Evolutionary conservation across 352 stramenopile genomes (phyloP), one percentile per base, ranked within the genome.

Genomic region (Phytophthora vignae): DNA sequence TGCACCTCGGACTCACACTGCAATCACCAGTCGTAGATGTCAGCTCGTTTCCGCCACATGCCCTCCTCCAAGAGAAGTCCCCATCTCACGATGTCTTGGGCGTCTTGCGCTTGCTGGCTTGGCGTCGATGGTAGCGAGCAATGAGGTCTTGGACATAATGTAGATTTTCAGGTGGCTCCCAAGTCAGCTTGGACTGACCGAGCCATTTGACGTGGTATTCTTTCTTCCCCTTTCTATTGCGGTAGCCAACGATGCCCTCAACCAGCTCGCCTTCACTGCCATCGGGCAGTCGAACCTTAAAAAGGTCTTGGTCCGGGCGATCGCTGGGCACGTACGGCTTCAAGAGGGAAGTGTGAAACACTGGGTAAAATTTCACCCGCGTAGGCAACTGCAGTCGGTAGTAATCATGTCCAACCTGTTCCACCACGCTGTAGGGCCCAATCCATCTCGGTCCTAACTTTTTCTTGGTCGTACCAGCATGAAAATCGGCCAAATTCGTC

Each of bases 391-490:
- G 2, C 11, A 65, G 11, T 36, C 31, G 25, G 9, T 57, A 58
- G 27, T 66, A 44, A 22, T 52, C 33, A 29, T 57, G 48, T 0
- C 48, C 48, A 25, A 57, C 12, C 12, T 22, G 31, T 29, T 58
- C 33, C 22, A 33, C 15, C 1, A 65, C 46, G 2, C 1, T 4
- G 19, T 58, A 64, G 1, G 58, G 58, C 0, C 44, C 44, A n/a
- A 64, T 55, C 69, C 98, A 97, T 81, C 91, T 14, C 3, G 40
- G 12, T 21, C 40, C 40, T 48, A 8, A 9, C 15, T 48, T 19
- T 48, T 48, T 31, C 12, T 12, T n/a, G 12, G 40, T 48, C 40
- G 10, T 19, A 48, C 10, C 12, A 19, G 14, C 10, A 48, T 19
- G 5, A 31, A 31, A 31, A 31, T 31, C 27, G 4, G 27, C 27